Base-by-base conservation (phyloP, 2,329 filamentous ascomycete genomes). In the Ophiosphaerella narmari region DNA sequence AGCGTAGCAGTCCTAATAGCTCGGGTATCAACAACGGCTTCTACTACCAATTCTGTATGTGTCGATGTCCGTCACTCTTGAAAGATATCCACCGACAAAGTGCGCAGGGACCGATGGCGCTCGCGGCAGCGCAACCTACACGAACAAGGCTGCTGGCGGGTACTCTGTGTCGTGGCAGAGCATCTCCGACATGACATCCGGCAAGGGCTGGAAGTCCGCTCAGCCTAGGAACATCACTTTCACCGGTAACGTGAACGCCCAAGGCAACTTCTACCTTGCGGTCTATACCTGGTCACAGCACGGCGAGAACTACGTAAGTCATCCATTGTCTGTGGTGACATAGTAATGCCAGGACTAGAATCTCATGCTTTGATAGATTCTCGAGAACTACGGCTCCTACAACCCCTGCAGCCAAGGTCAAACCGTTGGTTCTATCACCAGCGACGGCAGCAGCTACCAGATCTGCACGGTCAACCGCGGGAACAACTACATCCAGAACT, bases 401-500 rank as follows among this genome's bases (percentile, higher is more conserved):
- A 39, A 39, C 36, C 36, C 36, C 18, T 39, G 36, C 7, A 24
- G 36, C 36, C 16, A 39, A 21, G 35, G 35, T n/a, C 16, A 39
- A 7, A 39, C 11, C 3, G 36, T 39, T 12, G 36, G 18, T 23
- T 23, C 36, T 6, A 39, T 39, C 16, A 39, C 8, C 8, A 39
- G 36, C 36, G 36, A 39, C 18, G 36, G 36, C 5, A 39, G 36
- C 36, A 39, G 36, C 18, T 39, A 39, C 18, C 16, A 39, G 13
- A 39, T 39, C 18, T 39, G 36, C 18, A 39, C 36, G 11, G 36
- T 39, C 16, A 24, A 39, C 14, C 36, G 36, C 16, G 36, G 36
- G 2, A 39, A 39, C 36, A 39, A 39, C 18, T 39, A 39, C 36
- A 39, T 39, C 18, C 36, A 39, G 36, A 39, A 39, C 36, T 39